Conservation (phyloP, 768 basidiomycete genomes). For the Arthromyces matolae region DNA sequence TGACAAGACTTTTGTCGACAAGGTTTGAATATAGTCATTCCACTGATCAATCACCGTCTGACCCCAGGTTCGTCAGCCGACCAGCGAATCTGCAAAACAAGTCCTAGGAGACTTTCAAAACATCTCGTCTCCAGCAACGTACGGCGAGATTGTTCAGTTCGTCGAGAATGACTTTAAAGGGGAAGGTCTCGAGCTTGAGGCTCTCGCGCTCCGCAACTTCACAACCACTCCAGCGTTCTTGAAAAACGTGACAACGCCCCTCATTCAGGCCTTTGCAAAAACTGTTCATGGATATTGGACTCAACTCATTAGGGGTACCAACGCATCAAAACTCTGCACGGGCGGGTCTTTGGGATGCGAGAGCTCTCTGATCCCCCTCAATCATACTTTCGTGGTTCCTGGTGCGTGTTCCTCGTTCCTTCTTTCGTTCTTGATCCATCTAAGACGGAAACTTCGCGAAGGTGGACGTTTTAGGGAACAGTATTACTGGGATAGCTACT, state of each 20-base stretch:
- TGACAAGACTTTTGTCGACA: constrained; percentile 87
- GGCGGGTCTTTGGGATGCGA: constrained; percentile 58
- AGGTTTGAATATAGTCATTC: constrained; percentile 28
- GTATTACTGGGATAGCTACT: constrained; percentile 73
- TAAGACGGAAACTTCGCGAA: constrained; percentile 15
- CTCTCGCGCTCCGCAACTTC: constrained; percentile 59
- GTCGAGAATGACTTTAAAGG: constrained; percentile 74
- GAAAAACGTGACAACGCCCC: constrained; percentile 61
- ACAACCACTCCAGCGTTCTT: constrained; percentile 62
- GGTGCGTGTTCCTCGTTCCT: constrained; percentile 42
- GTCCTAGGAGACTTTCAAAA: constrained; percentile 69
- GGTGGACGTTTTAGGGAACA: constrained; percentile 79
- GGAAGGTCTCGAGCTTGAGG: constrained; percentile 81
- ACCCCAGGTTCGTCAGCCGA: constrained; percentile 51
- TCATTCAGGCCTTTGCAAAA: constrained; percentile 68
- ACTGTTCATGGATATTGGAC: constrained; percentile 88
- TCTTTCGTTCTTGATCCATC: neutral
- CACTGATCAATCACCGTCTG: neutral
- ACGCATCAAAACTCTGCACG: constrained; percentile 60
- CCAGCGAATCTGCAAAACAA: constrained; percentile 55
- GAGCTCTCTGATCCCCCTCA: constrained; percentile 84
- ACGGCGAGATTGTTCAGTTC: constrained; percentile 63
- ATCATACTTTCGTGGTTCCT: constrained; percentile 88
- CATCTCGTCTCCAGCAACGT: constrained; percentile 49
- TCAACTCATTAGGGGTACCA: constrained; percentile 72